A percentile compares a stretch with the other conserved stretches of the same genome.
These are phyloP conservation scores for Euphorbia tirucalli DNA, from an alignment of 345 rosid species.

Conservation along the genomic window DNA sequence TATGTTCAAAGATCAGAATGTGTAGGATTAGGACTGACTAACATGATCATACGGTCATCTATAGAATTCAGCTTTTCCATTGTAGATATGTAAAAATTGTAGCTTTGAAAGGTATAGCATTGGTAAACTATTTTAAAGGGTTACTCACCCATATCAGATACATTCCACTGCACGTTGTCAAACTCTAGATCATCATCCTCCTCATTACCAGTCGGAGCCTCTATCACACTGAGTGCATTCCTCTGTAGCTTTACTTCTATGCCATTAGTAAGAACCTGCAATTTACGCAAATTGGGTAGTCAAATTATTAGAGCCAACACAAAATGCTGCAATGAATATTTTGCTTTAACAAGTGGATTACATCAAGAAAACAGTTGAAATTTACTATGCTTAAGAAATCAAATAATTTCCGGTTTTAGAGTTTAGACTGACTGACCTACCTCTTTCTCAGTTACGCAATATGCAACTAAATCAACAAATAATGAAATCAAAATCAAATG, in stretches of 20 bases:
- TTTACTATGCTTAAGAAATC: too few relatives aligned
- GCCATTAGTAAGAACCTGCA: constrained; percentile 93
- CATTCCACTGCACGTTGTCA: constrained; percentile 63
- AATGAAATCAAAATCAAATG: not conserved
- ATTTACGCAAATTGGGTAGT: constrained; percentile 12
- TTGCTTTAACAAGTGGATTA: too few relatives aligned
- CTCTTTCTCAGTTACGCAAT: too few relatives aligned
- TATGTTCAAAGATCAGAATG: not conserved
- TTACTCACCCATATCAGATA: constrained; percentile 71
- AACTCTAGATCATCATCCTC: constrained; percentile 76
- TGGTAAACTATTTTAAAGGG: too few relatives aligned
- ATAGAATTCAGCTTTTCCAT: too few relatives aligned
- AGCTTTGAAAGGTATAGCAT: too few relatives aligned
- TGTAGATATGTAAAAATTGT: too few relatives aligned
- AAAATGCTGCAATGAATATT: not conserved
- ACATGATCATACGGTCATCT: too few relatives aligned
- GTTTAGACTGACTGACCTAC: too few relatives aligned
- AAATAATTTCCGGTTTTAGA: too few relatives aligned
- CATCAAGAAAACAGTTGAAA: too few relatives aligned
- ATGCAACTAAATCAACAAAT: too few relatives aligned
- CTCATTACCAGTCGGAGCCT: constrained; percentile 95
- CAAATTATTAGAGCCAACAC: constrained; percentile 17
- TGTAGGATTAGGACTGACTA: not conserved
- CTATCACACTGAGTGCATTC: constrained; percentile 96
- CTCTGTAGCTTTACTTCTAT: constrained; percentile 96